A percentile compares a stretch with the other conserved stretches of the same genome.
phyloP scores from a whole-genome alignment of 2,329 filamentous ascomycete species.

The Escovopsis weberi region DNA sequence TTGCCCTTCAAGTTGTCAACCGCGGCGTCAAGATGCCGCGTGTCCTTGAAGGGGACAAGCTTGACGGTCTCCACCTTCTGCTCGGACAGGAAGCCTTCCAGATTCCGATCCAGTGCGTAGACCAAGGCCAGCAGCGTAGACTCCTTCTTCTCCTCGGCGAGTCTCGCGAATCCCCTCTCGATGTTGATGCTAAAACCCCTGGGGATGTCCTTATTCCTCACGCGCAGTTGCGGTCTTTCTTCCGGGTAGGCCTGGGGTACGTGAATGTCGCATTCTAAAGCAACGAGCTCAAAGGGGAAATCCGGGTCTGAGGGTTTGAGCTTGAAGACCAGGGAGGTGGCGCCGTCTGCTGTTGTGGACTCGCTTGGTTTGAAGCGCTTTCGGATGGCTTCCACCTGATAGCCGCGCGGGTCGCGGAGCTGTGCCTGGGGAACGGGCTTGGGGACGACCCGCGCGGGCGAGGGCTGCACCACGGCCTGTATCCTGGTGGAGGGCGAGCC shows the following conservation, averaged over 20 bases:
- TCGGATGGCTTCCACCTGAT: slow-evolving; percentile 60
- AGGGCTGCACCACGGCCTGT: slow-evolving; percentile 32
- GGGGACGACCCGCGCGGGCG: slow-evolving; percentile 37
- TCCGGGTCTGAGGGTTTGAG: slow-evolving; percentile 66
- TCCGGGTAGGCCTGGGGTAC: slow-evolving; percentile 52
- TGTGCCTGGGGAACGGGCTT: slow-evolving; percentile 54
- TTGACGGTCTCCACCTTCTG: slow-evolving; percentile 61
- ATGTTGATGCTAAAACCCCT: slow-evolving; percentile 63
- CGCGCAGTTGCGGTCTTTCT: slow-evolving; percentile 40
- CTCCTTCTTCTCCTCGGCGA: slow-evolving; percentile 40
- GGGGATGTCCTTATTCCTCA: slow-evolving; percentile 55
- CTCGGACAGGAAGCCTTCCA: slow-evolving; percentile 55
- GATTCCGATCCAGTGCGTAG: slow-evolving; percentile 55
- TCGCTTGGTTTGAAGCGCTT: slow-evolving; percentile 45
- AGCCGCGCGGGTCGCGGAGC: slow-evolving; percentile 52
- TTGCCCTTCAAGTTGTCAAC: slow-evolving; percentile 1
- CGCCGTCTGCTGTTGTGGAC: slow-evolving; percentile 28
- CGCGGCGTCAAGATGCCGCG: slow-evolving; percentile 27
- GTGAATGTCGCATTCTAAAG: slow-evolving; percentile 51
- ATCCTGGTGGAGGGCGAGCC: slow-evolving; percentile 18
- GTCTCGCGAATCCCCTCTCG: slow-evolving; percentile 54
- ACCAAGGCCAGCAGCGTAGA: slow-evolving; percentile 50
- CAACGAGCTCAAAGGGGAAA: slow-evolving; percentile 63
- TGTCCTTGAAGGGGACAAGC: slow-evolving; percentile 46
- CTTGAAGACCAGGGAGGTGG: slow-evolving; percentile 46